Evolutionary conservation across 805 yeast genomes (phyloP).

Genomic region (Yamadazyma phyllophila): DNA sequence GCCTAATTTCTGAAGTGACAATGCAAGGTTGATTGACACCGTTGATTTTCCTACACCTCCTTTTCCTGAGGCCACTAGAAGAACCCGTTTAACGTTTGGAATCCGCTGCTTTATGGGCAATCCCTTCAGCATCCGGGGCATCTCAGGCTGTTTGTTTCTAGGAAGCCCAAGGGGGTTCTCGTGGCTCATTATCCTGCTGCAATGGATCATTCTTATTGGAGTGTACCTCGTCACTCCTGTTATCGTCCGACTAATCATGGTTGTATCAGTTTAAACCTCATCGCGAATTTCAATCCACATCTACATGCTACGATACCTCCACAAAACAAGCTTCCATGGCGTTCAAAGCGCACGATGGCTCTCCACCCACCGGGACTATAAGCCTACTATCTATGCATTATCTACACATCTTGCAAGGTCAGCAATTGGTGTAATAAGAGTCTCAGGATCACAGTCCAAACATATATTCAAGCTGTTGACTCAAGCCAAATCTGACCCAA

Average conservation of each 20-base stretch:
- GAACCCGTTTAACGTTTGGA: conserved; percentile 57
- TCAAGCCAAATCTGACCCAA: conserved; percentile 31
- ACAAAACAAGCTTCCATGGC: not conserved
- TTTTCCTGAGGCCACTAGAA: conserved; percentile 72
- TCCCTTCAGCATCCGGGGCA: conserved; percentile 47
- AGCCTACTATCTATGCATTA: conserved; percentile 83
- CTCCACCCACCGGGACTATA: not conserved
- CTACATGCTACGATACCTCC: too few species aligned
- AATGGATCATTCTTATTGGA: too few species aligned
- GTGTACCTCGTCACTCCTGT: too few species aligned
- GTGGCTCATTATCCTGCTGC: conserved; percentile 15
- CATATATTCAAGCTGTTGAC: conserved; percentile 50
- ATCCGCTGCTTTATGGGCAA: conserved; percentile 55
- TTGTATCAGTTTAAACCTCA: not conserved
- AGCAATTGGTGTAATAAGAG: conserved; percentile 82
- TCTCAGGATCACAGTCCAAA: conserved; percentile 68
- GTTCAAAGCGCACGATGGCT: not conserved
- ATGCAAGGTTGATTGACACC: conserved; percentile 65
- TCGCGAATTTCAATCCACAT: not conserved
- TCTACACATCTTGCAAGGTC: conserved; percentile 81
- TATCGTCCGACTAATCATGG: too few species aligned
- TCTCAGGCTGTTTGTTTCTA: conserved; percentile 21
- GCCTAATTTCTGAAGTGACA: conserved; percentile 54
- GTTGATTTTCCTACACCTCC: conserved; percentile 86
- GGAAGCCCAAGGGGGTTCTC: conserved; percentile 46